Conservation (phyloP, 2,329 filamentous ascomycete species). For the Thermochaetoides dissita region DNA sequence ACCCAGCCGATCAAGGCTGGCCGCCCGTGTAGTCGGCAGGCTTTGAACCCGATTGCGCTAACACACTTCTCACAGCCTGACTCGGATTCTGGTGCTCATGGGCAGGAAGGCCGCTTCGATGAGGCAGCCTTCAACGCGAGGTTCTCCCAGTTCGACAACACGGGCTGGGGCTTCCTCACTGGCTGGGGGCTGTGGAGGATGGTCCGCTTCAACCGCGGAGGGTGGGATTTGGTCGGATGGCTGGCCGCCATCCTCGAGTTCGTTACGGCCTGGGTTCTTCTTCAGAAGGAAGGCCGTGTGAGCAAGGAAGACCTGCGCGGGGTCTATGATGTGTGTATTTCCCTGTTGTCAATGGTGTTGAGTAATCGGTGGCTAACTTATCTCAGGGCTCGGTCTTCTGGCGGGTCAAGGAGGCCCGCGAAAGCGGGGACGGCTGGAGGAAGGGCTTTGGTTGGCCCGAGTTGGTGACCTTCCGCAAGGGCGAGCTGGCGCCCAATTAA, state of each 20-base stretch:
- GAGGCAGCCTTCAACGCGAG: constrained; percentile 37
- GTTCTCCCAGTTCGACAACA: constrained; percentile 31
- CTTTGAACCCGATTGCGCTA: background rate
- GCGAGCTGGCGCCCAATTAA: background rate
- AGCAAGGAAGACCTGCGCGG: constrained; percentile 36
- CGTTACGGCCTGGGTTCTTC: constrained; percentile 35
- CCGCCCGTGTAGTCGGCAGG: background rate
- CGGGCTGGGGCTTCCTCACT: constrained; percentile 25
- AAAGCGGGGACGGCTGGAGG: constrained; percentile 8
- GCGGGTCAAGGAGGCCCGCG: constrained; percentile 9
- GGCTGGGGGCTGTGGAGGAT: constrained; percentile 22
- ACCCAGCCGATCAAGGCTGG: background rate
- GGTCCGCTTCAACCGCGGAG: constrained; percentile 26
- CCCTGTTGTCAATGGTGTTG: background rate
- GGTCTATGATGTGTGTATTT: constrained; percentile 12
- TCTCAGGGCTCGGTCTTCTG: constrained; percentile 12
- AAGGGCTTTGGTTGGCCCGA: constrained; percentile 6
- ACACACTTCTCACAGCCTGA: constrained; percentile 24
- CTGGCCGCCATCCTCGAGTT: constrained; percentile 18
- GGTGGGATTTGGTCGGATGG: constrained; percentile 29
- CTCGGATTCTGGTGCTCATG: constrained; percentile 31
- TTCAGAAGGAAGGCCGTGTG: constrained; percentile 42
- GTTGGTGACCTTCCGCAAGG: background rate
- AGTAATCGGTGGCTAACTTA: background rate
- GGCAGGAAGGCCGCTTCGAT: constrained; percentile 33